Base-by-base conservation (phyloP, 2,329 filamentous ascomycete species). In the Trichoderma sp. region DNA sequence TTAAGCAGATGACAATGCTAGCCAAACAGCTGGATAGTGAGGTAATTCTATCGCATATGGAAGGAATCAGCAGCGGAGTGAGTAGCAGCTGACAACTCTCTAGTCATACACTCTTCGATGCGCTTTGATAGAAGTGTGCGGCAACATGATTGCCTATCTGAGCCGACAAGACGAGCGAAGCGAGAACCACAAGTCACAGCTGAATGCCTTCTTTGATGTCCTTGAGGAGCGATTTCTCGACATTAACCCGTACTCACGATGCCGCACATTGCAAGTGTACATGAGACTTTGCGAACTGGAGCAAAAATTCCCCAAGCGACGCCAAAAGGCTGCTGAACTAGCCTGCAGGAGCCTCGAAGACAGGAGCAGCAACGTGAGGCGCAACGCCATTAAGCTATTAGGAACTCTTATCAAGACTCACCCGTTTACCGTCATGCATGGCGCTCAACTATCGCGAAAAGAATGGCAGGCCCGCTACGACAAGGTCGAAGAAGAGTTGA, bases 21-120 rank as follows among this genome's bases (percentile, higher is more conserved):
- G 94, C 95, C 13, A 98, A 97, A 79, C 90, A 98, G 74, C 84
- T 99, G 18, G 96, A 99, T 76, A 97, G 93, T 83, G 96, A 99
- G 83, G 90, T 92, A 82, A 63, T 76, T 60, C 91, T 82, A 61
- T 76, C 59, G 11, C 4, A 16, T n/a, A 11, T 10, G 5, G 21
- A 43, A 3, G 5, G 21, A 43, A 3, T 14, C 28, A 37, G 30
- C 30, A 28, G 30, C 7, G 26, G 34, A 6, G 16, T 5, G 39
- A 37, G 46, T n/a, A 16, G 4, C 28, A 39, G 39, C 64, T 66
- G 30, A 66, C 54, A 30, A 8, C 18, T 8, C 21, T 11, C 0
- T 54, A 92, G 88, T 97, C 96, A 8, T 97, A 98, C 79, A 97
- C 95, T 2, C 86, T 99, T 28, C 90, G 96, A 69, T 97, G 93